phyloP scores from a whole-genome alignment of 2,329 filamentous ascomycete genomes.

The Talaromyces marneffei region DNA sequence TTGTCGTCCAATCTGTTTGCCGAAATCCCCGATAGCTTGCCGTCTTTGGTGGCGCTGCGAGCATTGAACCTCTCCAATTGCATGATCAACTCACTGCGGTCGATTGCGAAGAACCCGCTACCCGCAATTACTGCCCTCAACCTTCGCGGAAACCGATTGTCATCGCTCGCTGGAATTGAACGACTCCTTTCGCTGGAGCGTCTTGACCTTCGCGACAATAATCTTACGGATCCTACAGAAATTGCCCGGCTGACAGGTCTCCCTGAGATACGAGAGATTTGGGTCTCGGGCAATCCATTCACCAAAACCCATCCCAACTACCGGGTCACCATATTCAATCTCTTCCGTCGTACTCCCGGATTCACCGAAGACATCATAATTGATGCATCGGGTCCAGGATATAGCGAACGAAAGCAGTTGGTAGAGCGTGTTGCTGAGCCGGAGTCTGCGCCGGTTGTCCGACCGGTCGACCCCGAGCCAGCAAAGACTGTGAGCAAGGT shows the following conservation, averaged over 20 bases:
- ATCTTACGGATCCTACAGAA: conserved; percentile 82
- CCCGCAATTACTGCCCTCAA: conserved; percentile 93
- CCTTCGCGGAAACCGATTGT: conserved; percentile 78
- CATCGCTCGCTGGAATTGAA: conserved; percentile 84
- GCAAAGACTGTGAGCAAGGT: conserved; percentile 59
- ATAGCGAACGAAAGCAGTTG: conserved; percentile 75
- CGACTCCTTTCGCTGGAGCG: conserved; percentile 81
- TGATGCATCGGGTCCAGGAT: conserved; percentile 76
- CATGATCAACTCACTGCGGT: conserved; percentile 94
- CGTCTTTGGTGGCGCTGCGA: conserved; percentile 77
- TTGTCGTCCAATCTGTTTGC: conserved; percentile 87
- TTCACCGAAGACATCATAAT: conserved; percentile 88
- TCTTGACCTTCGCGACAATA: conserved; percentile 86
- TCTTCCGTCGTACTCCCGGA: conserved; percentile 84
- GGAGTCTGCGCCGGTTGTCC: conserved; percentile 70
- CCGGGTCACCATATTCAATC: conserved; percentile 86
- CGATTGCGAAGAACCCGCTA: conserved; percentile 71
- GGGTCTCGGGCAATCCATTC: conserved; percentile 88
- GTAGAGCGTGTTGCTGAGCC: conserved; percentile 74
- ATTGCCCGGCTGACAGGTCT: conserved; percentile 83
- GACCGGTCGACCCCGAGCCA: conserved; percentile 58
- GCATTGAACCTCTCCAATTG: conserved; percentile 92
- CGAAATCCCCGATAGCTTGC: conserved; percentile 88
- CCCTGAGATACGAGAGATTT: conserved; percentile 86
- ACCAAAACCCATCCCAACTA: conserved; percentile 80